Conservation (phyloP, 106 monocot genomes). For the Dendrobium officinale region DNA sequence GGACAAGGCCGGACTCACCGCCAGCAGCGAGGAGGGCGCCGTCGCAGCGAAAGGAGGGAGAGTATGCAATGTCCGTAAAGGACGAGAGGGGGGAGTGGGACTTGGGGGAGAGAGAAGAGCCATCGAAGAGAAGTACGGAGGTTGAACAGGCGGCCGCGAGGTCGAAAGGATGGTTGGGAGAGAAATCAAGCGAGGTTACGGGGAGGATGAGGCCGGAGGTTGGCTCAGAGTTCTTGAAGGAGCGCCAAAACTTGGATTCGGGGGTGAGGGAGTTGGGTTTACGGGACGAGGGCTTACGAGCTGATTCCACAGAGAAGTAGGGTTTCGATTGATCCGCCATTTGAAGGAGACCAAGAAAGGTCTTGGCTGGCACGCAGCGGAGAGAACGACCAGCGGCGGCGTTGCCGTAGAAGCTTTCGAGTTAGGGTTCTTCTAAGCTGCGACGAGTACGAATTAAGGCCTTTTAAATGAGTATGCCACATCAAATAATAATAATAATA, state of each 20-base stretch:
- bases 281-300: conserved; percentile 18
- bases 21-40: conserved; percentile 74
- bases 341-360: conserved; percentile 1
- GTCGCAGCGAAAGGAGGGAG: conserved; percentile 94
- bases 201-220: conserved; percentile 43
- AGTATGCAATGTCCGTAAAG: conserved; percentile 71
- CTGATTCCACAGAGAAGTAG: conserved; percentile 51
- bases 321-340: conserved; percentile 23
- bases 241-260: conserved; percentile 76
- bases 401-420: no score
- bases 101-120: conserved; percentile 34
- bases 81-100: conserved; percentile 40
- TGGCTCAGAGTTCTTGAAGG: conserved; percentile 54
- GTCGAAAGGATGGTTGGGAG: conserved; percentile 44
- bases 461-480: no score
- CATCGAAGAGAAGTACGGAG: conserved; percentile 44
- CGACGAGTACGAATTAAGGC: no score
- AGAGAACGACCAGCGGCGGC: no score
- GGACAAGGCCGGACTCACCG: conserved; percentile 50
- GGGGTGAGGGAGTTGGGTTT: conserved; percentile 24
- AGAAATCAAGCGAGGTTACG: conserved; percentile 66
- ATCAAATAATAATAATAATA: no score
- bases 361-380: not conserved
- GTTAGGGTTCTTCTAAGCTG: no score
- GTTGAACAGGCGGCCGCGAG: conserved; percentile 60